phyloP scores from a whole-genome alignment of 208 protist species.

The Crithidia acanthocephali region DNA sequence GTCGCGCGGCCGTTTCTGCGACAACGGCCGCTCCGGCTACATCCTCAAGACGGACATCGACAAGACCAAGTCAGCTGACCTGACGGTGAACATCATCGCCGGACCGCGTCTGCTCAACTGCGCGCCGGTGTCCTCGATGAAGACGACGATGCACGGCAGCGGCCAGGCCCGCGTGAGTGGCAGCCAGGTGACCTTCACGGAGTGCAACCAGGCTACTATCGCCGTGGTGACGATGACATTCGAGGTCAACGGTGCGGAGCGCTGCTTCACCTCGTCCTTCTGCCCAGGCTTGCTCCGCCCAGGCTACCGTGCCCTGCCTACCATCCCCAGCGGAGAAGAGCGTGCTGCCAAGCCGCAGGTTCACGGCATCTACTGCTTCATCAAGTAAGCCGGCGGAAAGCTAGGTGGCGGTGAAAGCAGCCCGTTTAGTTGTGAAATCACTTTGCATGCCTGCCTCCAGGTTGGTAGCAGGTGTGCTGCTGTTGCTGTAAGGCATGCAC shows the following conservation, averaged over 20 bases:
- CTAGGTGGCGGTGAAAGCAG: too few species aligned
- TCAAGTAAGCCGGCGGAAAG: conserved; percentile 37
- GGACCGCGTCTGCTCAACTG: conserved; percentile 70
- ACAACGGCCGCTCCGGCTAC: conserved; percentile 89
- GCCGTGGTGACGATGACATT: conserved; percentile 78
- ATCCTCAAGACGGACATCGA: conserved; percentile 73
- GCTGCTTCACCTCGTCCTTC: conserved; percentile 73
- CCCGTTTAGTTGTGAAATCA: too few species aligned
- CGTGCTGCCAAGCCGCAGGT: conserved; percentile 40
- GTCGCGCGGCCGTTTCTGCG: conserved; percentile 72
- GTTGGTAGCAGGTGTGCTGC: too few species aligned
- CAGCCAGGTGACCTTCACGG: conserved; percentile 66
- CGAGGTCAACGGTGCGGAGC: conserved; percentile 60
- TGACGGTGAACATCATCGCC: conserved; percentile 71
- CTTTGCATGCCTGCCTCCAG: too few species aligned
- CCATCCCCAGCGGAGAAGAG: conserved; percentile 54
- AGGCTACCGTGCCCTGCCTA: conserved; percentile 76
- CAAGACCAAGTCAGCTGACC: conserved; percentile 41
- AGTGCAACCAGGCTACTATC: conserved; percentile 71
- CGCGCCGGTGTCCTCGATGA: conserved; percentile 44
- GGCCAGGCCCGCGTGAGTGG: conserved; percentile 59
- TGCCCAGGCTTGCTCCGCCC: conserved; percentile 56
- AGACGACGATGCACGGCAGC: conserved; percentile 52
- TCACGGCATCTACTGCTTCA: conserved; percentile 73
- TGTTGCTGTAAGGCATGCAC: too few species aligned